Percentiles rank a stretch among this genome's conserved stretches.
phyloP scores from a whole-genome alignment of 1,284 basidiomycete species.

The Cerioporus squamosus region DNA sequence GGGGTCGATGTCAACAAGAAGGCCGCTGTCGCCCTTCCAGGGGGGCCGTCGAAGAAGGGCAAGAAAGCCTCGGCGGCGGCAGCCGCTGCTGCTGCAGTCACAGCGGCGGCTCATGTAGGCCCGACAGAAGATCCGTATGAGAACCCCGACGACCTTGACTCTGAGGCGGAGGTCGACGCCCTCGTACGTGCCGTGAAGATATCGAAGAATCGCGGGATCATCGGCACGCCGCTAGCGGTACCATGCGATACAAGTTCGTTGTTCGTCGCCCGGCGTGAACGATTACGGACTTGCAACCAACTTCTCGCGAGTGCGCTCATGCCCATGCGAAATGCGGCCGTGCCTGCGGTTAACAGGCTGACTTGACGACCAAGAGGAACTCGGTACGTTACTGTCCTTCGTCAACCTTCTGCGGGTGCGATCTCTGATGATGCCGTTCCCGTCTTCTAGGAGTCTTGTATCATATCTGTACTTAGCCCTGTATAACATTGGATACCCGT shows the following conservation, averaged over 20 bases:
- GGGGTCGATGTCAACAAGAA: conserved; percentile 47
- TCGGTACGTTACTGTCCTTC: background rate
- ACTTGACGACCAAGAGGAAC: conserved; percentile 1
- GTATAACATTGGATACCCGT: no score
- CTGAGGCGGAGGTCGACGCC: conserved; percentile 70
- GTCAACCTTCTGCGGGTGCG: no score
- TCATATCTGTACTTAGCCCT: no score
- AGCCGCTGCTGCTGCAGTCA: conserved; percentile 35
- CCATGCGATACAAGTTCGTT: conserved; percentile 58
- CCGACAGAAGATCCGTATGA: conserved; percentile 63
- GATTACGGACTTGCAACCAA: conserved; percentile 69
- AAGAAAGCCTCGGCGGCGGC: conserved; percentile 40
- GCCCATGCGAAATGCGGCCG: conserved; percentile 25
- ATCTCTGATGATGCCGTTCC: no score
- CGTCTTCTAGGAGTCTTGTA: no score
- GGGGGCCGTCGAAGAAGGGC: conserved; percentile 56
- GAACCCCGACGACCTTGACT: conserved; percentile 80
- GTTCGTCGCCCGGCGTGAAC: conserved; percentile 79
- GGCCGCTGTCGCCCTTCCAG: conserved; percentile 39
- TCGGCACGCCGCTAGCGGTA: conserved; percentile 53
- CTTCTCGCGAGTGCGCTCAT: conserved; percentile 62
- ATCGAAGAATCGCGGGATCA: conserved; percentile 56
- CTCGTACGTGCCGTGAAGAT: conserved; percentile 57
- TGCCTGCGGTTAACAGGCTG: conserved; percentile 17
- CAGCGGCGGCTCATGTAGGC: conserved; percentile 28